Evolutionary conservation across 2,329 filamentous ascomycete species (phyloP), one percentile per base, ranked within the genome.

Genomic region (Fusarium domesticum): DNA sequence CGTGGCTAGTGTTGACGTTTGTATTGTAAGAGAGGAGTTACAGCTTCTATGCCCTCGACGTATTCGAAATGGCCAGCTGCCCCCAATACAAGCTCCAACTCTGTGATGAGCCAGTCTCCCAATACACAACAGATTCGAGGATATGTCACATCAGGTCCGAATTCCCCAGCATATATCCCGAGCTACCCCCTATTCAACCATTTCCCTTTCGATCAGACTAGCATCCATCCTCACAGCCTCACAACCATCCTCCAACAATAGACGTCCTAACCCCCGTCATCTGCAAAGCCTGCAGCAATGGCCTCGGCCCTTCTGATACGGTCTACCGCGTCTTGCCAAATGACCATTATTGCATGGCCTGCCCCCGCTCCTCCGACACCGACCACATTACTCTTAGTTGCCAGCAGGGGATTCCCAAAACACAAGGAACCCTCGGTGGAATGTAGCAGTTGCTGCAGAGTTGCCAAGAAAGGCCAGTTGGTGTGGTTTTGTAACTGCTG

Each of bases 401-500:
- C 30, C 12, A 35, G 36, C 6, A 36, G 39, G 6, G 30, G 36
- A 18, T 12, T 49, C 16, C 37, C 45, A 3, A 20, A n/a, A 12
- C 45, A 36, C 6, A 47, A 47, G 18, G 39, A 32, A 10, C 38
- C 36, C 2, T 37, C 35, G 14, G 36, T 41, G 5, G 37, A 40
- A 10, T 54, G 48, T 33, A 37, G 35, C 15, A 39, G 40, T 5
- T 52, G 51, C 31, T 52, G 43, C 39, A 31, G 16, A 7, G 45
- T 48, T 11, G 47, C 57, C 12, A 48, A 47, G 32, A 18, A 37
- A 12, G 52, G 43, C 6, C 31, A 47, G 36, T 30, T 52, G 12
- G 43, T 40, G 39, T 57, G 56, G 52, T 48, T 47, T 39, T 57
- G 54, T 34, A 54, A 45, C 18, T 56, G 52, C 33, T 42, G 50